Base-by-base conservation (phyloP, 2,329 filamentous ascomycete genomes). In the Sarocladium kiliense region DNA sequence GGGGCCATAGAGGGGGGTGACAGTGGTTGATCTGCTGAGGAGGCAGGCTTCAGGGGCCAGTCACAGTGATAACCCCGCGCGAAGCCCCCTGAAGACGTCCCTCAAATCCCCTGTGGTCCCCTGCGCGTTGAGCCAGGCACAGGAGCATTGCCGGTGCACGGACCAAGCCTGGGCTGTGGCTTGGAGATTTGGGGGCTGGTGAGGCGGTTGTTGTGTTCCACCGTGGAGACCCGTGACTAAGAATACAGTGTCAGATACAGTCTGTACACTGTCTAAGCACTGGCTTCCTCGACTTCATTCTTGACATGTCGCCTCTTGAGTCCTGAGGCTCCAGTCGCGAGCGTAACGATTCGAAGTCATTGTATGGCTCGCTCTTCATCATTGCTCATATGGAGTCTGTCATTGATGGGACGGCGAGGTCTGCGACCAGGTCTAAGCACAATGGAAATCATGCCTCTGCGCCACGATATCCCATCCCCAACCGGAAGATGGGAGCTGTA, bases 111-210 rank as follows among this genome's bases (percentile, higher is more conserved):
- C 47, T 19, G 47, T 21, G 36, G n/a, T n/a, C 18, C 7, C 18
- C 36, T n/a, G 7, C 18, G 12, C 36, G 36, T 6, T 39, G 36
- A 39, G 18, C 36, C 18, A 19, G 36, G 36, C 44, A 27, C 44
- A 30, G 12, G 12, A 74, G 59, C 81, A 84, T 66, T 80, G 91
- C 70, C 79, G 92, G 42, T 92, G 94, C 61, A 96, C 92, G 1
- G 92, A 97, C 65, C 92, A 97, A 18, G 6, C 19, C 5, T 49
- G 44, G 44, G 3, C 3, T 34, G 53, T 19, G 25, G 23, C 21
- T 47, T 30, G 21, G 25, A 30, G 53, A 45, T 32, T 45, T 34
- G 23, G 41, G 16, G 51, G 50, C n/a, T 45, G 41, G 41, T 26
- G 16, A 39, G 18, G 36, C 36, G 7, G 18, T 44, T 44, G 41